Percentiles rank a stretch among this genome's conserved stretches.
These are phyloP conservation scores for Tagetes patula DNA, from an alignment of 129 eudicot species.

Conservation along the genomic window DNA sequence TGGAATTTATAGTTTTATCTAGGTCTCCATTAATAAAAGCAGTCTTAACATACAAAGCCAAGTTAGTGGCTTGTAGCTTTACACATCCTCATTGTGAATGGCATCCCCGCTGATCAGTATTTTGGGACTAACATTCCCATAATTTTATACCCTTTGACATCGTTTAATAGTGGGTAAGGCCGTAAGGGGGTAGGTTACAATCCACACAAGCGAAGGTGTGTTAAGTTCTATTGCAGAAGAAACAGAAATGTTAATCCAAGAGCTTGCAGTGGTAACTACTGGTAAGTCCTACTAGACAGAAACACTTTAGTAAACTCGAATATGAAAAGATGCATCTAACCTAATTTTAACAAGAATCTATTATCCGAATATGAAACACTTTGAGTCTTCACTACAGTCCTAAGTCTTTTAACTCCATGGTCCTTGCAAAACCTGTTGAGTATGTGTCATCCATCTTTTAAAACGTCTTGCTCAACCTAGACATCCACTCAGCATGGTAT, in stretches of 20 bases:
- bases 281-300: not conserved
- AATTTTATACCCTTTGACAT: too few relatives aligned
- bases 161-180: too few relatives aligned
- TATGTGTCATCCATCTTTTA: not conserved
- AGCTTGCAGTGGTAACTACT: not conserved
- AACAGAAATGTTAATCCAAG: not conserved
- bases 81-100: too few relatives aligned
- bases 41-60: too few relatives aligned
- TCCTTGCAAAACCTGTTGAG: not conserved
- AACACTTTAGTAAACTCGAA: not conserved
- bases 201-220: not conserved
- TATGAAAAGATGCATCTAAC: not conserved
- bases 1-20: too few relatives aligned
- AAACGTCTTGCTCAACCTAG: not conserved
- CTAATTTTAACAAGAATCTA: not conserved
- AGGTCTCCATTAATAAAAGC: too few relatives aligned
- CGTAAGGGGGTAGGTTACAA: not conserved
- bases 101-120: too few relatives aligned
- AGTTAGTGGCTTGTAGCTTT: too few relatives aligned
- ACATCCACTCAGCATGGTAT: not conserved
- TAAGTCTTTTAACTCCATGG: not conserved
- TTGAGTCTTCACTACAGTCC: not conserved
- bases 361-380: not conserved
- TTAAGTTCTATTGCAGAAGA: not conserved
- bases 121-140: too few relatives aligned